Base-by-base conservation (phyloP, 31 red algal genomes). In the Odonthalia washingtoniensis region DNA sequence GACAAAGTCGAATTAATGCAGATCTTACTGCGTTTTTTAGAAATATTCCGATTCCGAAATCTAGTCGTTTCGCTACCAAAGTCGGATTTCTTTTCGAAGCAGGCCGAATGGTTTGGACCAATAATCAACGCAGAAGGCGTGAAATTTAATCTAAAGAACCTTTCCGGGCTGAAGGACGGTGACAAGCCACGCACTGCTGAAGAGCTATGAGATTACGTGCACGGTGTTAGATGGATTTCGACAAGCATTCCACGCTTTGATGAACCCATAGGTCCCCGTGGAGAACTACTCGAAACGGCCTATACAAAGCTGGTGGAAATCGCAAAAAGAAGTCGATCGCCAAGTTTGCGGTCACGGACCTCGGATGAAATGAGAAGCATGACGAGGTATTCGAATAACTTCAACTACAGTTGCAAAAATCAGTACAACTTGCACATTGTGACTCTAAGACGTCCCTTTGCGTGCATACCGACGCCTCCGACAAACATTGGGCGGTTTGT, bases 171-270 rank as follows among this genome's bases (percentile, higher is more conserved):
- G 14, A 17, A 27, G 27, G n/a, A 89, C 18, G 37, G 18, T 27
- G 18, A 17, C 41, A 0, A 9, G 0, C 75, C 86, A 24, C 28
- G 32, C 3, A 81, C 39, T 3, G 86, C 76, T 34, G 77, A 77
- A 17, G 77, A 89, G 46, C 63, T 89, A 3, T 78, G 2, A 26
- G 77, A 89, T 35, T 81, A 72, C 43, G 38, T 89, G 36, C 64
- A 81, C 33, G 53, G 76, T 0, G 0, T 52, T 24, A 80, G 35
- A 18, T 89, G 86, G 76, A 52, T 89, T 3, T 70, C 76, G 4
- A 34, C 75, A n/a, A 72, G 76, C 14, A 73, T 89, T 27, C 86
- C 86, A 43, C 35, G 64, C 26, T 89, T 89, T 49, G 5, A 57
- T 44, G 77, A 89, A 64, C 63, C 5, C 18, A 36, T 66, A 24